phyloP scores from a whole-genome alignment of 2,329 filamentous ascomycete genomes.

The Fusarium lyarnte region DNA sequence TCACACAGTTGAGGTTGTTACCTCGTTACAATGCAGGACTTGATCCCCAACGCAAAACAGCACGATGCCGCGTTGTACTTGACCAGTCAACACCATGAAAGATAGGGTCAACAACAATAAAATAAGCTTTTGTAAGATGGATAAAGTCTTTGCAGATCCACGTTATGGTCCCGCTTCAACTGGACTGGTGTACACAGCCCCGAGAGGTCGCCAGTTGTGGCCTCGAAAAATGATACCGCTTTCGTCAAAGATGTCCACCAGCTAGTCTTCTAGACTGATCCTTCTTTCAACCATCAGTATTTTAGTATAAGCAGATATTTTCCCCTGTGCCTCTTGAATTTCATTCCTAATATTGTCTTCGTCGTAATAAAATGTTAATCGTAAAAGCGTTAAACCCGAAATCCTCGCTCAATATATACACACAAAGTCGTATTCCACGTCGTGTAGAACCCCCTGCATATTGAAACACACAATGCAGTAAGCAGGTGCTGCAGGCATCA shows the following conservation, averaged over 20 bases:
- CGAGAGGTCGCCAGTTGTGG: not conserved
- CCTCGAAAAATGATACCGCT: constrained; percentile 23
- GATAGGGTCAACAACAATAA: not conserved
- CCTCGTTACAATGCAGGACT: not conserved
- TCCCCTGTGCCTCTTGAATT: not conserved
- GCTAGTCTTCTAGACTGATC: not conserved
- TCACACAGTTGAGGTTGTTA: not conserved
- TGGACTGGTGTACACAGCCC: not conserved
- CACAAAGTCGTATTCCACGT: not conserved
- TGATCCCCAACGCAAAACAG: not conserved
- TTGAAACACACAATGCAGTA: not conserved
- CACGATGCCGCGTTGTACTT: not conserved
- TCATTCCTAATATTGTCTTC: not conserved
- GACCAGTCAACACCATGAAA: not conserved
- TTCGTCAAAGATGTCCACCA: constrained; percentile 6
- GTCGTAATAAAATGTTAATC: constrained; percentile 11
- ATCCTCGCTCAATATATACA: constrained; percentile 1
- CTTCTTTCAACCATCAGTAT: not conserved
- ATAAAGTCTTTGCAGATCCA: not conserved
- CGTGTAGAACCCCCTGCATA: not conserved
- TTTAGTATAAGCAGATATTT: not conserved
- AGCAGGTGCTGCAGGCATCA: constrained; percentile 22
- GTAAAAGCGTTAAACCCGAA: constrained; percentile 12
- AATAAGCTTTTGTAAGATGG: not conserved
- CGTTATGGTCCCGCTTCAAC: not conserved